Percentiles rank a stretch among this genome's conserved stretches.
phyloP scores from a whole-genome alignment of 164 flowering plant species.

The Taxillus chinensis region DNA sequence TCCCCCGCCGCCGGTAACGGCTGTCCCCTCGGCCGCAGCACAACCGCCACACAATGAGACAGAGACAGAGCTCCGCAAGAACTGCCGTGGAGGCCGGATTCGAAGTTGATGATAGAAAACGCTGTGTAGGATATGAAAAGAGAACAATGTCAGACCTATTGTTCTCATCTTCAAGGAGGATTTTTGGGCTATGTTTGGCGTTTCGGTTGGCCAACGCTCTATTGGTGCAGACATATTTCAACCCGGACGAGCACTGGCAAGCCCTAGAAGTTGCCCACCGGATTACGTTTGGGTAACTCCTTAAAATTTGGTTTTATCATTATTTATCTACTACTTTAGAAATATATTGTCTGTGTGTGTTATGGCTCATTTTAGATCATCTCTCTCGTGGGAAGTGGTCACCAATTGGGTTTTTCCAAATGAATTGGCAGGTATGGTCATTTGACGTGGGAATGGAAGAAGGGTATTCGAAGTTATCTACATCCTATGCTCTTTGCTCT shows the following conservation, averaged over 20 bases:
- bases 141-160: not conserved
- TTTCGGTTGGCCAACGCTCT: slow-evolving; percentile 51
- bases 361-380: not conserved
- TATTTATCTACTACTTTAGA: no score
- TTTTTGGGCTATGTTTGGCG: slow-evolving; percentile 46
- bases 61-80: no score
- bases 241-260: slow-evolving; percentile 99
- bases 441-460: slow-evolving; percentile 96
- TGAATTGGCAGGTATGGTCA: slow-evolving; percentile 62
- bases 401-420: not conserved
- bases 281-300: slow-evolving; percentile 59
- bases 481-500: slow-evolving; percentile 80
- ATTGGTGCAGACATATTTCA: slow-evolving; percentile 82
- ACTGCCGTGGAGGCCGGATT: no score
- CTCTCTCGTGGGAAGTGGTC: not conserved
- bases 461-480: slow-evolving; percentile 81
- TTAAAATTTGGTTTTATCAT: no score
- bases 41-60: no score
- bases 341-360: no score
- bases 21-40: no score
- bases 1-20: no score
- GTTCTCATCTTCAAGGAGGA: slow-evolving; percentile 23
- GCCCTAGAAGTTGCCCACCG: slow-evolving; percentile 87
- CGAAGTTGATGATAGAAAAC: not conserved
- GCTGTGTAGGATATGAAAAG: not conserved